These are phyloP conservation scores for Nevesoporus exiguus DNA, from an alignment of 768 basidiomycete species.

Conservation along the genomic window DNA sequence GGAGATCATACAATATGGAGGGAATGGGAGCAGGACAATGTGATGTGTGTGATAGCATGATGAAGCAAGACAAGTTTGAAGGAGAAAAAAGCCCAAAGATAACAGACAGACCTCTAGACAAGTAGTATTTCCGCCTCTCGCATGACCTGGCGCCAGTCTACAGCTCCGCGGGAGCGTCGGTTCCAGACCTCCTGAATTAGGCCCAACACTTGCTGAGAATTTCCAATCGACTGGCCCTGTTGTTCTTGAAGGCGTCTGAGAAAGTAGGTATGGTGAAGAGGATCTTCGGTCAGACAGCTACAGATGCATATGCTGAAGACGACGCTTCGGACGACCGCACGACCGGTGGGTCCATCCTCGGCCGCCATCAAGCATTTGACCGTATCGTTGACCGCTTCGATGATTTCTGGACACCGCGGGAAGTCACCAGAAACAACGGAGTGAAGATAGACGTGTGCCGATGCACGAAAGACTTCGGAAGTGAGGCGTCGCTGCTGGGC, in stretches of 20 bases:
- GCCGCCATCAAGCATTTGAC: conserved; percentile 44
- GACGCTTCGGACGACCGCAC: conserved; percentile 68
- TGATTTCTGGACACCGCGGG: conserved; percentile 64
- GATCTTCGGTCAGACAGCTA: conserved; percentile 62
- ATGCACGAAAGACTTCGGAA: conserved; percentile 67
- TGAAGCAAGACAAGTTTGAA: not conserved
- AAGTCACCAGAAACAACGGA: conserved; percentile 72
- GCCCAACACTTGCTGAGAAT: conserved; percentile 50
- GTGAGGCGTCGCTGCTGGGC: conserved; percentile 42
- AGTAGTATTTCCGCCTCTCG: conserved; percentile 51
- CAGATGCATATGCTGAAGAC: conserved; percentile 76
- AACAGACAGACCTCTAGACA: conserved; percentile 38
- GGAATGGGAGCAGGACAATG: not conserved
- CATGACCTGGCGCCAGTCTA: conserved; percentile 64
- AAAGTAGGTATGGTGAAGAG: conserved; percentile 41
- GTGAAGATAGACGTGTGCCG: conserved; percentile 71
- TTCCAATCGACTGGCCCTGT: conserved; percentile 56
- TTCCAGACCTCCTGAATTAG: conserved; percentile 63
- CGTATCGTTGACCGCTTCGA: conserved; percentile 49
- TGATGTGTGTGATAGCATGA: conserved; percentile 4
- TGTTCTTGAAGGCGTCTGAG: conserved; percentile 47
- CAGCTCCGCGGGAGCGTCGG: conserved; percentile 36
- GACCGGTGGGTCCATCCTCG: conserved; percentile 36
- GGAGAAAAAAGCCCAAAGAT: not conserved
- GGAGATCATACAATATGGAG: conserved; percentile 10